Base-by-base conservation (phyloP, 148 eudicot genomes). In the Rhododendron ovatum region DNA sequence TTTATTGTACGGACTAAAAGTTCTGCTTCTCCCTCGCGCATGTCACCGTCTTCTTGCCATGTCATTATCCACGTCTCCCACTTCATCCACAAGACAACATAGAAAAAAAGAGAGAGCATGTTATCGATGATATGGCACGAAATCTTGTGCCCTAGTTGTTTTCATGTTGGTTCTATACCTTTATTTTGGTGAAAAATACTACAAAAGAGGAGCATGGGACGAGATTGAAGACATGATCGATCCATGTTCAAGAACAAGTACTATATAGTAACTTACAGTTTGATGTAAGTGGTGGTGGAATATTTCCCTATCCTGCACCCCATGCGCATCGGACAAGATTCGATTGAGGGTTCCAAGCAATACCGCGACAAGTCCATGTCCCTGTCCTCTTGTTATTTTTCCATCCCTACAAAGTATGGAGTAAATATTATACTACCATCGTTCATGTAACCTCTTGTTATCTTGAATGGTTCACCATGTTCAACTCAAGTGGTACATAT, bases 61-160 rank as follows among this genome's bases (percentile, higher is more conserved):
- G 80, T 89, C 87, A 84, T 83, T 74, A 95, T 86, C 98, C 97
- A 95, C 82, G 84, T 90, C n/a, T 82, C 90, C 96, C 98, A 95
- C 99, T 96, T 53, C n/a, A 24, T 24, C 28, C 69, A 15, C 61
- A 1, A 63, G 20, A 59, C 15, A 50, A 11, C 28, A 24, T 0
- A 12, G 12, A n/a, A 22, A 45, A 61, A 61, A 24, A 61, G 0
- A 50, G 14, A 50, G 0, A 51, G 3, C 8, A 24, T 24, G 28
- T 18, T 57, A 63, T 63, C 3, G 3, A 63, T 63, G 20, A 24
- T 61, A 57, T 57, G 63, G 63, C 22, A 57, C 4, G 22, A 20
- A 57, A 57, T 57, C 63, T 18, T 20, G 63, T 57, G 24, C 63
- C n/a, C 7, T 4, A 57, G 63, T 57, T 57, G 63, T 57, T 18